Evolutionary conservation across 2,329 filamentous ascomycete genomes (phyloP), one percentile per base, ranked within the genome.

Genomic region (Furcasterigmium furcatum): DNA sequence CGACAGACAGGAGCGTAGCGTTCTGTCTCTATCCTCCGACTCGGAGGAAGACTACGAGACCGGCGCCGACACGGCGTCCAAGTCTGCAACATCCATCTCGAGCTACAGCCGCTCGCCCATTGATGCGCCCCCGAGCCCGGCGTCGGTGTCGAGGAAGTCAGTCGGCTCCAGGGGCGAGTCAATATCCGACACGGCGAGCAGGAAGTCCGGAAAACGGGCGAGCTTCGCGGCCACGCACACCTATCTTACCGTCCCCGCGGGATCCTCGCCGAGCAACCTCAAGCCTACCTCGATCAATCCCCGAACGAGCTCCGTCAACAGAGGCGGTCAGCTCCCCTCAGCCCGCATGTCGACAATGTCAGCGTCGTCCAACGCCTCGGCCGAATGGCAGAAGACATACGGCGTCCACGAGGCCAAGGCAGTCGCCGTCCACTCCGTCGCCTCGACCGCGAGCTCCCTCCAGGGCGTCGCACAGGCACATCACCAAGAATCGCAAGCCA

Each of bases 1-100:
- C 2, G 77, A 82, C 48, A 63, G 80, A 6, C 68, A 77, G 35
- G 70, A 77, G 43, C 78, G 69, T 47, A 82, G 79, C 49, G 69
- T 82, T 1, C 60, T 82, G 13, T 76, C 77, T 2, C 67, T 82
- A 1, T 80, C 77, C 2, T 80, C 78, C 0, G 77, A 81, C 49
- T 80, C 77, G 0, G 79, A 82, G 46, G 75, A 76, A 5, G 36
- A 39, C 20, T 19, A 9, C 12, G 36, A 39, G 10, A 36, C 64
- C 21, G 57, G 55, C 16, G 55, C 56, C 7, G 64, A 64, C 9
- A 52, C 61, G 3, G 55, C 57, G 2, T 59, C 63, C 3, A 61
- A 54, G 43, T 54, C 54, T 3, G 54, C 58, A 10, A 47, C 53
- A 6, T 62, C 61, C 10, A 53, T 56, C 18, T 53, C 58, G 3